Percentiles rank a stretch among this genome's conserved stretches.
These are phyloP conservation scores for Nigrograna mackinnonii DNA, from an alignment of 2,329 filamentous ascomycete genomes.

Conservation along the genomic window DNA sequence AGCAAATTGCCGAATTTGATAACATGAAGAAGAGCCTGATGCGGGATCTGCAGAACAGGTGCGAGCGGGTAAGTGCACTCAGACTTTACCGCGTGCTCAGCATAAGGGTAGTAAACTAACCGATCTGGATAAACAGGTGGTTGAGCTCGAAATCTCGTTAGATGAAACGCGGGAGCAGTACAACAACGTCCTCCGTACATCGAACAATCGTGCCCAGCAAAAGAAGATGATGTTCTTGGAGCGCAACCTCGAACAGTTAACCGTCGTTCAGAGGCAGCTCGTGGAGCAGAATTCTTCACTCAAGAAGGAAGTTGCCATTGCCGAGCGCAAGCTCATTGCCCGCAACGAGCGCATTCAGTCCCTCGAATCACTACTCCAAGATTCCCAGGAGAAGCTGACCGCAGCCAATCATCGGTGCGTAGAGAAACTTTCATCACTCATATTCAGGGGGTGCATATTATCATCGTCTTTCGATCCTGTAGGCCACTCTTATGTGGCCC, in stretches of 20 bases:
- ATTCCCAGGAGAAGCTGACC: slow-evolving; percentile 97
- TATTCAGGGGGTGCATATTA: background rate
- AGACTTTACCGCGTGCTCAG: slow-evolving; percentile 9
- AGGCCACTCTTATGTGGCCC: no score
- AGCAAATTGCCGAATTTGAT: slow-evolving; percentile 98
- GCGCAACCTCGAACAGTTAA: slow-evolving; percentile 96
- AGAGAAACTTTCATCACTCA: slow-evolving; percentile 10
- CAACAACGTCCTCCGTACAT: slow-evolving; percentile 95
- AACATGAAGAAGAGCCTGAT: slow-evolving; percentile 99
- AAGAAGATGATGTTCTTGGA: slow-evolving; percentile 99
- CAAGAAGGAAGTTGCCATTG: slow-evolving; percentile 99
- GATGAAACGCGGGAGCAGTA: slow-evolving; percentile 99
- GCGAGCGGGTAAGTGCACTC: slow-evolving; percentile 69
- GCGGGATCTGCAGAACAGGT: slow-evolving; percentile 97
- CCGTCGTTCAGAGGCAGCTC: slow-evolving; percentile 93
- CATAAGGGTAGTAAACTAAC: slow-evolving; percentile 19
- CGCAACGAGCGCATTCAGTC: slow-evolving; percentile 96
- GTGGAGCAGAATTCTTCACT: slow-evolving; percentile 96
- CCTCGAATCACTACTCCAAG: slow-evolving; percentile 87
- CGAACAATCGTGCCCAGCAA: slow-evolving; percentile 97
- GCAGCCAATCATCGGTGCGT: slow-evolving; percentile 95
- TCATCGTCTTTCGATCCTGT: background rate
- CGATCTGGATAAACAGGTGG: slow-evolving; percentile 55
- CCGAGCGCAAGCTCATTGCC: slow-evolving; percentile 94
- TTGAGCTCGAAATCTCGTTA: slow-evolving; percentile 95